Evolutionary conservation across 2,329 filamentous ascomycete genomes (phyloP).

Genomic region (Incumbomyces lentus): DNA sequence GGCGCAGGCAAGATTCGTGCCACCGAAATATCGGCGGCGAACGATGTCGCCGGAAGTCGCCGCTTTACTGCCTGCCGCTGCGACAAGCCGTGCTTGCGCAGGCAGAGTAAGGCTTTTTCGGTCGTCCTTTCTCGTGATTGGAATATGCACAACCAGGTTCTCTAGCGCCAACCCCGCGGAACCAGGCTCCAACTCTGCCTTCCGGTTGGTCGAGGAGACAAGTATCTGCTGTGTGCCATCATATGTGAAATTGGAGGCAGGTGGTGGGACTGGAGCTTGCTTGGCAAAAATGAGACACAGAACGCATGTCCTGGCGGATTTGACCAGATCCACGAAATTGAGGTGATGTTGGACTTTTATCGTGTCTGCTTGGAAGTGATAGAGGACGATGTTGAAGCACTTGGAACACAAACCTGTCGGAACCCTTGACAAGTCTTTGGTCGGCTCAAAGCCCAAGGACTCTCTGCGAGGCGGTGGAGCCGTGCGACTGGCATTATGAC

Average conservation of each 20-base stretch:
- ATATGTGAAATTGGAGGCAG: slow-evolving; percentile 3
- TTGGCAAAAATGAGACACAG: slow-evolving; percentile 6
- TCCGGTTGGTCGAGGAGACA: slow-evolving; percentile 2
- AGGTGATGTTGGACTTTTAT: slow-evolving; percentile 3
- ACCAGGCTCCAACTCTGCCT: neutral
- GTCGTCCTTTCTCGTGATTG: slow-evolving; percentile 3
- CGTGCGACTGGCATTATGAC: neutral
- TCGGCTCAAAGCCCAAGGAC: slow-evolving; percentile 3
- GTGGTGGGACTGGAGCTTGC: slow-evolving; percentile 5
- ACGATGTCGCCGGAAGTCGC: slow-evolving; percentile 3
- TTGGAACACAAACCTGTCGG: slow-evolving; percentile 5
- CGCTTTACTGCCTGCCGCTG: neutral
- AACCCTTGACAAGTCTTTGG: neutral
- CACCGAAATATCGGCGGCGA: neutral
- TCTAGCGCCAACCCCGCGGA: slow-evolving; percentile 2
- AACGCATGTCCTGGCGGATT: slow-evolving; percentile 2
- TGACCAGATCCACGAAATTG: slow-evolving; percentile 6
- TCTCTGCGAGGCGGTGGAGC: neutral
- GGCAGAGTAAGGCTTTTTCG: neutral
- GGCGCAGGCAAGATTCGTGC: slow-evolving; percentile 2
- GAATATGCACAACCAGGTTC: slow-evolving; percentile 1
- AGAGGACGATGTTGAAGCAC: slow-evolving; percentile 4
- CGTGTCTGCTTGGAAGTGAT: slow-evolving; percentile 1
- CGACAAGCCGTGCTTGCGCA: slow-evolving; percentile 2
- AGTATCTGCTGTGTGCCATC: slow-evolving; percentile 5